Evolutionary conservation across 495 filamentous ascomycete species (phyloP), one percentile per base, ranked within the genome.

Genomic region (Penicillium paxilli): DNA sequence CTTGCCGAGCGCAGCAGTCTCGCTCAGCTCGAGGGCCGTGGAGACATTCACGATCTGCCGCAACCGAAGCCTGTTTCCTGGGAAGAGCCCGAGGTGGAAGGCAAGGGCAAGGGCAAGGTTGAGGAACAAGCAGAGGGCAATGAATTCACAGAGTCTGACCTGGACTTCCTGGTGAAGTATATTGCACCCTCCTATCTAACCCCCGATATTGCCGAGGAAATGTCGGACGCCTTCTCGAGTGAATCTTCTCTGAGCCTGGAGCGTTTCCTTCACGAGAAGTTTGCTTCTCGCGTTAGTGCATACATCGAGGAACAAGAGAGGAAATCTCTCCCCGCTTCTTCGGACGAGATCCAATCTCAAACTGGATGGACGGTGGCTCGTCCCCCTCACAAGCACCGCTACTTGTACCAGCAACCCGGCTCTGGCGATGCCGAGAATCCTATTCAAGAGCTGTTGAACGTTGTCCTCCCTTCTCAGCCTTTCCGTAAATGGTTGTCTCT

Each of bases 361-460:
- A 78, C 74, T 22, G 73, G 76, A 7, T 93, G 89, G 89, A 81
- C 80, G 35, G 86, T 94, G 12, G 89, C 94, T 19, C 79, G 84
- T 12, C 94, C 94, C 26, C 94, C 94, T 2, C 92, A 98, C 72
- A 99, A 98, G 71, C 92, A 96, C 60, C 90, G 92, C 4, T 99
- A 87, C 72, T 72, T 95, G 10, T 99, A 90, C 71, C 82, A 89
- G 35, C 83, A 91, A 49, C 59, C 73, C 11, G 66, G 74, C 1
- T 62, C 62, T 8, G 22, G 62, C 35, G 67, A 68, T 33, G 45
- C 67, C 54, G 63, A 73, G 7, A 71, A 77, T n/a, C 90, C 92
- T 0, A 74, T 94, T 42, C 81, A 86, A 49, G 88, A 90, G 61
- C 73, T 98, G 12, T 61, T 96, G 17, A 82, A 92, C 45, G 80